Conservation (phyloP, 176 grass and related monocot genomes). For the Cenchrus purpureus region DNA sequence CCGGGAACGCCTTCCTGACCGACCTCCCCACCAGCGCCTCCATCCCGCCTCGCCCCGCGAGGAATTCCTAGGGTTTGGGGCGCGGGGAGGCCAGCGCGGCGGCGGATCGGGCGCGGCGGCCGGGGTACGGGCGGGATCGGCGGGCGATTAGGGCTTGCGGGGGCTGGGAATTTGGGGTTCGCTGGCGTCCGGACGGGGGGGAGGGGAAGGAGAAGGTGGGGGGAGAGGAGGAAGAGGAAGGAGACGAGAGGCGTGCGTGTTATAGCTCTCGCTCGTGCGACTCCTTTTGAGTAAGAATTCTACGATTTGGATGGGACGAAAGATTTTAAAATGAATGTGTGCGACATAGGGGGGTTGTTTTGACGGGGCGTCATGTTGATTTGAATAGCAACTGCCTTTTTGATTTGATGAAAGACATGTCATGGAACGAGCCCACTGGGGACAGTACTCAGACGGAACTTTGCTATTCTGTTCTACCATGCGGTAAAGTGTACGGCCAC, state of each 20-base stretch:
- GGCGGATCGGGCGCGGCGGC: slow-evolving; percentile 34
- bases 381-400: too few species aligned
- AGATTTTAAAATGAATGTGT: not conserved
- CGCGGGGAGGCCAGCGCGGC: slow-evolving; percentile 16
- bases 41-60: slow-evolving; percentile 23
- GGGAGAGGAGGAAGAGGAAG: not conserved
- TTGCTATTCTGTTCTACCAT: too few species aligned
- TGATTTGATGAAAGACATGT: too few species aligned
- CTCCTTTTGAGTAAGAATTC: not conserved
- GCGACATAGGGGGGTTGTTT: not conserved
- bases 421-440: not conserved
- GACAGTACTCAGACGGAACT: not conserved
- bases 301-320: not conserved
- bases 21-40: slow-evolving; percentile 75
- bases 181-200: not conserved
- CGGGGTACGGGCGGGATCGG: slow-evolving; percentile 33
- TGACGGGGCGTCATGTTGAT: slow-evolving; percentile 33
- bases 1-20: slow-evolving; percentile 77
- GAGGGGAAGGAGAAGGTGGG: not conserved
- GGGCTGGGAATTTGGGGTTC: not conserved
- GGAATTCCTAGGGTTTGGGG: slow-evolving; percentile 55
- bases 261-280: not conserved
- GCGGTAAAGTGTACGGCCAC: too few species aligned
- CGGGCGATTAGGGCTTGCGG: slow-evolving; percentile 4
- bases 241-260: not conserved